Evolutionary conservation across 1,139 yeast genomes (phyloP).

Genomic region (Blastobotrys capitulatus): DNA sequence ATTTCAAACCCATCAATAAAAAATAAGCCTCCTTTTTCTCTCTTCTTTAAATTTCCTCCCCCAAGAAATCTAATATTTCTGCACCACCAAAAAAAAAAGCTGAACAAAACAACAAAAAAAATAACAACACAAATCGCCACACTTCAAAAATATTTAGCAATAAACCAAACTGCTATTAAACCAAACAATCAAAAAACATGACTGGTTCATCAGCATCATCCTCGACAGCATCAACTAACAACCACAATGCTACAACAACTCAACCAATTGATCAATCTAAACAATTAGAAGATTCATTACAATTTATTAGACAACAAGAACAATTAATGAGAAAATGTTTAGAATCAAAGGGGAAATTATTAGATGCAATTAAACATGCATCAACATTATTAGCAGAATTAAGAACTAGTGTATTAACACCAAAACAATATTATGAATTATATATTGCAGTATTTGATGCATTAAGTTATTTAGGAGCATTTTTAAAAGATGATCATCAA

Average conservation of each 20-base stretch:
- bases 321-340: conserved; percentile 72
- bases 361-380: conserved; percentile 88
- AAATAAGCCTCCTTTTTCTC: too few species aligned
- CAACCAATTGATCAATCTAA: conserved; percentile 22
- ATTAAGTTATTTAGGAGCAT: conserved; percentile 59
- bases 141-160: too few species aligned
- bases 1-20: too few species aligned
- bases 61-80: too few species aligned
- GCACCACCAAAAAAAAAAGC: too few species aligned
- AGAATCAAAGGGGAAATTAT: conserved; percentile 58
- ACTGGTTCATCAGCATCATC: not conserved
- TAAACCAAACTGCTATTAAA: too few species aligned
- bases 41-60: too few species aligned
- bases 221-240: not conserved
- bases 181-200: not conserved
- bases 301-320: conserved; percentile 64
- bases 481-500: conserved; percentile 62
- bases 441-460: conserved; percentile 85
- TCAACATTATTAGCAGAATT: conserved; percentile 78
- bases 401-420: conserved; percentile 68
- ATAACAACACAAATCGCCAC: not conserved
- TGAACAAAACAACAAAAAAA: too few species aligned
- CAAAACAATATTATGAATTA: conserved; percentile 90
- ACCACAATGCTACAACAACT: not conserved
- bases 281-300: conserved; percentile 47